Conservation (phyloP, 768 basidiomycete species). For the Russula brevipes region DNA sequence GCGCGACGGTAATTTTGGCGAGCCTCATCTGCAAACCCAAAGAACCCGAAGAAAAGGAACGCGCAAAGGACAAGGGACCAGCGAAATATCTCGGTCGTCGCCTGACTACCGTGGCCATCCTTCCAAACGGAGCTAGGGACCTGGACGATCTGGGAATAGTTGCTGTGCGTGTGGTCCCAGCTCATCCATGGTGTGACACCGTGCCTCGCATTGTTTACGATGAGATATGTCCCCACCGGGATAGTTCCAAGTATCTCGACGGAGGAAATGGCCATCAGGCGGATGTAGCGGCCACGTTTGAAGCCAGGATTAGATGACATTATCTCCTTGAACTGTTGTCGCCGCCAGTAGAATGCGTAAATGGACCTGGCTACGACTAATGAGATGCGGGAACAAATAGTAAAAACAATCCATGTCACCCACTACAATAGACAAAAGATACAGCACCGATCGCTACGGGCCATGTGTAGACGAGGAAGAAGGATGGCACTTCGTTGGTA, state of each 20-base stretch:
- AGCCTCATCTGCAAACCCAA: neutral
- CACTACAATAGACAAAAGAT: constrained; percentile 38
- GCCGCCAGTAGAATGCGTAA: constrained; percentile 28
- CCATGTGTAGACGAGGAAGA: constrained; percentile 32
- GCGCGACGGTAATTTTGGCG: neutral
- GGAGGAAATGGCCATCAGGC: neutral
- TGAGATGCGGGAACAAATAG: neutral
- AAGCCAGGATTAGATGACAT: constrained; percentile 33
- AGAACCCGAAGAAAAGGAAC: neutral
- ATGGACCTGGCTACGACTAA: constrained; percentile 27
- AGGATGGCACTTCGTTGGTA: constrained; percentile 31
- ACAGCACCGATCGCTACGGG: constrained; percentile 26
- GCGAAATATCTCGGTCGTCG: neutral
- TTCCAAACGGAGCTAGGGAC: constrained; percentile 40
- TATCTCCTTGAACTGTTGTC: constrained; percentile 26
- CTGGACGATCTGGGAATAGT: constrained; percentile 39
- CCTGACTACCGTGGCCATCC: neutral
- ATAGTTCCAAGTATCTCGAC: neutral
- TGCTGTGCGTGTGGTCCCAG: constrained; percentile 48
- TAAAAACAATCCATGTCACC: constrained; percentile 9
- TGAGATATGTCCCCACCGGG: neutral
- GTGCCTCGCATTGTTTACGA: neutral
- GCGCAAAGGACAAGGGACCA: neutral
- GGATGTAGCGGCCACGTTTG: constrained; percentile 24
- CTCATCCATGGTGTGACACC: constrained; percentile 33